Evolutionary conservation across 805 yeast genomes (phyloP).

Genomic region (Tetrapisispora namnaoensis): DNA sequence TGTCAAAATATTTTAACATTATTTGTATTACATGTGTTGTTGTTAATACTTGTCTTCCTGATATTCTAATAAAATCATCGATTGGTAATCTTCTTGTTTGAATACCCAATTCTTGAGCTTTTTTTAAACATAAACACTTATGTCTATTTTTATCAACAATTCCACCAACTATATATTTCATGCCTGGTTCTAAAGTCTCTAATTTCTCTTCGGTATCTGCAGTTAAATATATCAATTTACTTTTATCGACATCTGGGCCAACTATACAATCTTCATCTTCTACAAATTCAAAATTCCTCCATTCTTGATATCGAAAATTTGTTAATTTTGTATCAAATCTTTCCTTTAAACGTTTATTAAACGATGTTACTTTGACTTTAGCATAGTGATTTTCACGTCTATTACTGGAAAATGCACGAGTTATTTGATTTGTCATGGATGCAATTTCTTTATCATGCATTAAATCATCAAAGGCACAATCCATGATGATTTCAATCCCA

Average conservation of each 20-base stretch:
- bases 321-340: conserved; percentile 58
- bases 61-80: conserved; percentile 68
- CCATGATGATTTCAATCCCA: conserved; percentile 55
- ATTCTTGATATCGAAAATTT: conserved; percentile 44
- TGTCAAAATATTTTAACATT: conserved; percentile 69
- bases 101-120: conserved; percentile 66
- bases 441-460: conserved; percentile 68
- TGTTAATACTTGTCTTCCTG: conserved; percentile 83
- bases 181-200: conserved; percentile 51
- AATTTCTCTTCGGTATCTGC: conserved; percentile 77
- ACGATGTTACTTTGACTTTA: conserved; percentile 50
- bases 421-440: conserved; percentile 70
- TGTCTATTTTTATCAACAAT: conserved; percentile 92
- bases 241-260: conserved; percentile 29
- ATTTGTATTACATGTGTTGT: conserved; percentile 93
- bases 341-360: conserved; percentile 52
- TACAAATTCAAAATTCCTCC: conserved; percentile 56
- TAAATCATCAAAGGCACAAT: conserved; percentile 82
- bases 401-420: conserved; percentile 73
- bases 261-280: conserved; percentile 31
- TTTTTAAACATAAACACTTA: conserved; percentile 66
- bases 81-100: conserved; percentile 76
- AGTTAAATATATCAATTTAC: conserved; percentile 56
- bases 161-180: conserved; percentile 86
- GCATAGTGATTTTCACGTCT: conserved; percentile 50